phyloP scores from a whole-genome alignment of 805 yeast species.

The Candida nemodendra region DNA sequence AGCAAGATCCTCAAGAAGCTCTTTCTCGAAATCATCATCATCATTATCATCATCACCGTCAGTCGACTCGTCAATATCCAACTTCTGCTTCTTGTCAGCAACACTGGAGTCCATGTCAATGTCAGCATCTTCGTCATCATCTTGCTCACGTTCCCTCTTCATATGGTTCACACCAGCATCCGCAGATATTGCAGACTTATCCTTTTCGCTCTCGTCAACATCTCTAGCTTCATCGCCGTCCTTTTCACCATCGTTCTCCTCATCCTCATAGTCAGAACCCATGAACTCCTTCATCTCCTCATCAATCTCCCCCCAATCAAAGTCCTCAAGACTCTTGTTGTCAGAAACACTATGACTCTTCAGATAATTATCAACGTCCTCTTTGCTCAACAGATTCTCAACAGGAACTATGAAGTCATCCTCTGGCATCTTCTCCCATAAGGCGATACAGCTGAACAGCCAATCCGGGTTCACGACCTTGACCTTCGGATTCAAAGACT shows the following conservation, averaged over 20 bases:
- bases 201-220: constrained; percentile 17
- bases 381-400: constrained; percentile 44
- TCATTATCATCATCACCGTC: constrained; percentile 30
- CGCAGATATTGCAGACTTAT: constrained; percentile 4
- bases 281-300: constrained; percentile 55
- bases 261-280: constrained; percentile 45
- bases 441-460: constrained; percentile 81
- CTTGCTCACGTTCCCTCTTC: constrained; percentile 22
- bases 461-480: constrained; percentile 89
- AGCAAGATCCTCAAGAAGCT: constrained; percentile 49
- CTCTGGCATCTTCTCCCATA: constrained; percentile 73
- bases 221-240: constrained; percentile 7
- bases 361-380: constrained; percentile 46
- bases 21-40: constrained; percentile 49
- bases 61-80: constrained; percentile 15
- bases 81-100: constrained; percentile 20
- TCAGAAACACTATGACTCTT: constrained; percentile 37
- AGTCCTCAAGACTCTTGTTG: constrained; percentile 38
- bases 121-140: constrained; percentile 21
- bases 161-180: constrained; percentile 16
- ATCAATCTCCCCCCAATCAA: constrained; percentile 54
- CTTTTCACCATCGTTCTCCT: constrained; percentile 25
- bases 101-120: constrained; percentile 15
- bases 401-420: constrained; percentile 53
- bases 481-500: constrained; percentile 54